A percentile compares a stretch with the other conserved stretches of the same genome.
Evolutionary conservation across 352 stramenopile species (phyloP).

Genomic region (Phytophthora capsici): DNA sequence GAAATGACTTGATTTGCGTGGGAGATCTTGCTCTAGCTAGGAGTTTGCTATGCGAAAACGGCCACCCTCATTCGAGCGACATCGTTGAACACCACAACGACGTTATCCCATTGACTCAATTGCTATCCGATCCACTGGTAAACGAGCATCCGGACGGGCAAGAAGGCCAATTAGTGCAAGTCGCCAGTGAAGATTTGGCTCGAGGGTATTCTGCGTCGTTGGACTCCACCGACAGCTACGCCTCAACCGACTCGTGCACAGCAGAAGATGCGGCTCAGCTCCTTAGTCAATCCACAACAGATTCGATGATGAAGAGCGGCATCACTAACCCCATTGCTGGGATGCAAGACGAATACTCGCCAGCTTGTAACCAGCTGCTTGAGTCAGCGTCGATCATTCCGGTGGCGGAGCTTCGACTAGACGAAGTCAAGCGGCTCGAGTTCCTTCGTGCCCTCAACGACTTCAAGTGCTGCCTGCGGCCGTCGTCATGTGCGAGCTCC

Average conservation of each 20-base stretch:
- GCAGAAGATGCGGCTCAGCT: not conserved
- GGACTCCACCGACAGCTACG: not conserved
- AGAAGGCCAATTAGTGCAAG: not conserved
- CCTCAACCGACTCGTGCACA: not conserved
- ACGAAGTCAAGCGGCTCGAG: slow-evolving; percentile 41
- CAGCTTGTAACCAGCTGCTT: not conserved
- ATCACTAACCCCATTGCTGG: slow-evolving; percentile 11
- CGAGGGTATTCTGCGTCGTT: not conserved
- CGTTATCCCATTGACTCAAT: slow-evolving; percentile 15
- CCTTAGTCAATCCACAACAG: not conserved
- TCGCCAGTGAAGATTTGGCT: not conserved
- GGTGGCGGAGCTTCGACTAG: slow-evolving; percentile 6
- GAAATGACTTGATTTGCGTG: slow-evolving; percentile 36
- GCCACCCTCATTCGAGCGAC: not conserved
- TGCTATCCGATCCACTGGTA: not conserved
- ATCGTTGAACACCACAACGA: not conserved
- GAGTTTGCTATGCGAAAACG: slow-evolving; percentile 10
- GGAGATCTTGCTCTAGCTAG: slow-evolving; percentile 28
- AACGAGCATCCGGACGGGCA: not conserved
- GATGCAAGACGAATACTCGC: slow-evolving; percentile 8
- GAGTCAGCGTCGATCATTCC: slow-evolving; percentile 2
- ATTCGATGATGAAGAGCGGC: slow-evolving; percentile 16
- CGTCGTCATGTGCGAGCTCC: not conserved
- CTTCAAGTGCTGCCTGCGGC: slow-evolving; percentile 55
- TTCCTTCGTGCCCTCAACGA: slow-evolving; percentile 53